Evolutionary conservation across 2,329 filamentous ascomycete species (phyloP), one percentile per base, ranked within the genome.

Genomic region (Penicillium hordei): DNA sequence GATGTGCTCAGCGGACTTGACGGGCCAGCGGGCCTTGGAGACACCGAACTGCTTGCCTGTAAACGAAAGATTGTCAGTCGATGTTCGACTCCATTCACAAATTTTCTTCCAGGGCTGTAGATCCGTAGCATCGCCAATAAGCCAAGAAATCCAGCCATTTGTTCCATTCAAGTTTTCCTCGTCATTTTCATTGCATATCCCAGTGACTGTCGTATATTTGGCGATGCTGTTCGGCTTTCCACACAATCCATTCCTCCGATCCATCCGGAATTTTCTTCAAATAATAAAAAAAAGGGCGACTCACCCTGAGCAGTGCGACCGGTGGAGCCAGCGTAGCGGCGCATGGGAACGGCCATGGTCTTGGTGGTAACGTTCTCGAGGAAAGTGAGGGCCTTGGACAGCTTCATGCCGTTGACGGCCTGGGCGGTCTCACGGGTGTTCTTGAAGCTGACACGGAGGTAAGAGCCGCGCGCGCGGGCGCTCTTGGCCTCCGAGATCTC

Each of bases 341-440:
- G 90, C 90, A 99, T 95, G 77, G 94, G 93, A 73, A 99, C 90
- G 69, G 92, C 93, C 88, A 99, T 94, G 82, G 89, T 91, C 86
- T 99, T 91, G 82, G 89, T 89, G 82, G 91, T 87, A 75, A 99
- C 94, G 82, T 99, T 97, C 86, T 96, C 91, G 78, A 99, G 91
- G 89, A 96, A 99, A 78, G 88, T 88, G 72, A 97, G 83, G 75
- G 94, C 94, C 78, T 94, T 93, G 83, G 91, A 86, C 77, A 97
- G 80, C 86, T 97, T 97, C 92, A 92, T 96, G 83, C 93, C 93
- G 83, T 94, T 97, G 88, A 99, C 96, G 76, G 93, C 93, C 86
- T 97, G 94, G 68, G 95, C 94, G 71, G 93, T 97, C 86, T 99
- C 95, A 78, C 94, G 92, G 79, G 94, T 99, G 89, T 99, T 99